Percentiles rank a stretch among this genome's conserved stretches.
Evolutionary conservation across 2,329 filamentous ascomycete genomes (phyloP).

Genomic region (Chaetothyriales sp.): DNA sequence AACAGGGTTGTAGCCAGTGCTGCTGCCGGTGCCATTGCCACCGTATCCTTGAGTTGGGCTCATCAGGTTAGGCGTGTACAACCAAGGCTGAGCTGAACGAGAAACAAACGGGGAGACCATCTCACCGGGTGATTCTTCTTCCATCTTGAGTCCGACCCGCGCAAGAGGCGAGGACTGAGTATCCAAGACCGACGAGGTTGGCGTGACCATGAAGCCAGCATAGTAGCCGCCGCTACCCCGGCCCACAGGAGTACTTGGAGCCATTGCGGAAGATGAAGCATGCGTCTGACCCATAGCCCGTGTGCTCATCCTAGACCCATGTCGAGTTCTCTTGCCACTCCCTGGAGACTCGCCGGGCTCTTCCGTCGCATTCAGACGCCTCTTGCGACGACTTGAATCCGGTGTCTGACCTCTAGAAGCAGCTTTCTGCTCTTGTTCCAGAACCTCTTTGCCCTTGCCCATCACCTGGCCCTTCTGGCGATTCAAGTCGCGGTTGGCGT

Average conservation of each 20-base stretch:
- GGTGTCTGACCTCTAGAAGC: not conserved
- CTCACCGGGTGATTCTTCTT: not conserved
- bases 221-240: not conserved
- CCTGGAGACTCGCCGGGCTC: not conserved
- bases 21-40: no score
- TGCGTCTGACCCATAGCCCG: not conserved
- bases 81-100: not conserved
- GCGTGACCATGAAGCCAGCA: not conserved
- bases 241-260: not conserved
- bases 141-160: not conserved
- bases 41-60: not conserved
- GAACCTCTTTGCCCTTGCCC: slow-evolving; percentile 20
- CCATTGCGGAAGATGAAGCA: not conserved
- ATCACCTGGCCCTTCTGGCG: slow-evolving; percentile 22
- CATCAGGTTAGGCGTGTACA: not conserved
- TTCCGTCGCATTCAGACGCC: not conserved
- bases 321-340: not conserved
- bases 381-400: slow-evolving; percentile 4
- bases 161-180: not conserved
- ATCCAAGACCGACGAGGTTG: not conserved
- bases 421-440: slow-evolving; percentile 7
- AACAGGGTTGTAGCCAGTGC: not conserved
- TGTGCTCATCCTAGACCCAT: not conserved
- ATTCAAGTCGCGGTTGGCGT: slow-evolving; percentile 23
- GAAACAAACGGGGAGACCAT: not conserved